Evolutionary conservation across 352 stramenopile species (phyloP).

Genomic region (Phytopythium cucurbitacearum): DNA sequence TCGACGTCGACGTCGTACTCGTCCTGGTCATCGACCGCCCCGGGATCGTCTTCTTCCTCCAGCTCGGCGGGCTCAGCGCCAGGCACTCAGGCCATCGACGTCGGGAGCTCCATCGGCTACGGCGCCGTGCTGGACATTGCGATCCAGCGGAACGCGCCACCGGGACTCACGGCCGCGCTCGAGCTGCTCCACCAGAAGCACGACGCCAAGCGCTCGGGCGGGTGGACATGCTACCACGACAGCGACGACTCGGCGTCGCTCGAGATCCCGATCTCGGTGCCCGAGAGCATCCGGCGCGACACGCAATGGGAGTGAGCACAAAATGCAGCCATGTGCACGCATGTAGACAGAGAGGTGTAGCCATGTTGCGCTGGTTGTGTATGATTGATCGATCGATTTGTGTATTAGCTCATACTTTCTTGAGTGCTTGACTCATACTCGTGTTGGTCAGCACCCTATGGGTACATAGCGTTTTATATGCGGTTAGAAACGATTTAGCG

Average conservation of each 20-base stretch:
- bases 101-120: conserved; percentile 46
- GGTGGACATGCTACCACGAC: conserved; percentile 45
- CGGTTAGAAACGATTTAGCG: no score
- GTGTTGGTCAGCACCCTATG: no score
- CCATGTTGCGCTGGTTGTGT: no score
- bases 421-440: no score
- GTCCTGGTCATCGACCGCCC: conserved; percentile 15
- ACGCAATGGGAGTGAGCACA: conserved; percentile 31
- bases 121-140: conserved; percentile 70
- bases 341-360: not conserved
- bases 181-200: conserved; percentile 49
- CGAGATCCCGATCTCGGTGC: conserved; percentile 41
- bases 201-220: conserved; percentile 32
- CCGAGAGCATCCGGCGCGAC: conserved; percentile 27
- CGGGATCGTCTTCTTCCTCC: conserved; percentile 24
- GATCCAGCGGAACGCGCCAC: conserved; percentile 34
- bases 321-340: conserved; percentile 3
- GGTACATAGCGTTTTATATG: no score
- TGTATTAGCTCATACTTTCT: no score
- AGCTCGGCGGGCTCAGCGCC: conserved; percentile 10
- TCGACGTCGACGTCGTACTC: conserved; percentile 20
- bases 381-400: no score
- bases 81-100: conserved; percentile 8
- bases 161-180: conserved; percentile 34
- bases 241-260: conserved; percentile 29